Conservation (phyloP, 495 filamentous ascomycete species). For the Letharia lupina region DNA sequence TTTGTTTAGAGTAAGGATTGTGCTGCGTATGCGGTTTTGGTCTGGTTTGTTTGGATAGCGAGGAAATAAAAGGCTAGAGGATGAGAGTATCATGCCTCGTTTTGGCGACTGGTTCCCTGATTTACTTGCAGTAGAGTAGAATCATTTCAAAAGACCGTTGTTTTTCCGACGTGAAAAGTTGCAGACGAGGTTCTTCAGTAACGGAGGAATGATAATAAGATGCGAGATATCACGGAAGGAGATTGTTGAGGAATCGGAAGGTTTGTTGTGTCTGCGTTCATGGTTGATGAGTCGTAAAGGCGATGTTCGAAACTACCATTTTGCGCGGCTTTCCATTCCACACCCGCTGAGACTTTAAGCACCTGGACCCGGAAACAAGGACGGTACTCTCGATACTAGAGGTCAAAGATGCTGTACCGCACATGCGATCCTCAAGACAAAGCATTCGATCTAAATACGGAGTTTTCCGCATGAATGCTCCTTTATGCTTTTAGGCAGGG, state of each 20-base stretch:
- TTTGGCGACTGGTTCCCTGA: too few species aligned
- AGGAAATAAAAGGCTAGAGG: background rate
- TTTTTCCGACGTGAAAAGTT: background rate
- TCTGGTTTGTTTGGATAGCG: background rate
- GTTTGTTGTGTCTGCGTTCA: background rate
- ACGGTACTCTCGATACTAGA: too few species aligned
- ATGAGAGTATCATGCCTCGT: background rate
- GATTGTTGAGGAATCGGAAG: background rate
- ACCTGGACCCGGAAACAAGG: background rate
- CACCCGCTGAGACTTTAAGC: background rate
- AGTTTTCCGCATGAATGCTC: background rate
- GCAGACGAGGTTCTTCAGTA: background rate
- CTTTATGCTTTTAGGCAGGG: background rate
- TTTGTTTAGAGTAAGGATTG: background rate
- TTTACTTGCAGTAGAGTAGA: too few species aligned
- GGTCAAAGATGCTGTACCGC: background rate
- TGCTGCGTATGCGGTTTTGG: background rate
- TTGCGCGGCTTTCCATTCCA: background rate
- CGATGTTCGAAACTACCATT: background rate
- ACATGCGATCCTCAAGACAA: background rate
- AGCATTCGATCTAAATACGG: too few species aligned
- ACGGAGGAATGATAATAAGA: background rate
- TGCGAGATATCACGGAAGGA: background rate
- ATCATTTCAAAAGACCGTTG: background rate
- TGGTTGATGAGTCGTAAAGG: background rate